Conservation (phyloP, 1,284 basidiomycete species). For the Lentinus polychrous region DNA sequence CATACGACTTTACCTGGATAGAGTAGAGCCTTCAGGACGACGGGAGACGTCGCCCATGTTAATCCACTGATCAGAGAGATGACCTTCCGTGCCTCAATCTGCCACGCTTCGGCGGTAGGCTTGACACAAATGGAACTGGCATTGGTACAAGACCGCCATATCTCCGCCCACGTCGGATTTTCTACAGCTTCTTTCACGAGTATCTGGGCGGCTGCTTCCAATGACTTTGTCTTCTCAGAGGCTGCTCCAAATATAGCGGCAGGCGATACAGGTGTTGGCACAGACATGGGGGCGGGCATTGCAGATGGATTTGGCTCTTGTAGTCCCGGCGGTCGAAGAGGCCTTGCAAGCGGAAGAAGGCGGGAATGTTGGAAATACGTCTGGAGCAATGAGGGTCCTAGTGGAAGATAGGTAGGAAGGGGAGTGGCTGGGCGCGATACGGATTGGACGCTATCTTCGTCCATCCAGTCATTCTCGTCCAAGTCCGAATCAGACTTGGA, state of each 20-base stretch:
- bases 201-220: constrained; percentile 57
- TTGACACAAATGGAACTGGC: constrained; percentile 18
- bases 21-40: constrained; percentile 31
- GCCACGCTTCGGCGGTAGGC: background rate
- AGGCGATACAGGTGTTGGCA: constrained; percentile 73
- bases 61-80: constrained; percentile 25
- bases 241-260: constrained; percentile 55
- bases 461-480: constrained; percentile 34
- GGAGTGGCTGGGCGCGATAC: constrained; percentile 59
- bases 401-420: constrained; percentile 58
- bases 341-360: constrained; percentile 50
- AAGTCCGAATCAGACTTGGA: constrained; percentile 36
- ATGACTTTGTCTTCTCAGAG: constrained; percentile 52
- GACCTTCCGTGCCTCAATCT: constrained; percentile 38
- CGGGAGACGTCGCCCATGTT: constrained; percentile 23
- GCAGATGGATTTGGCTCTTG: constrained; percentile 35
- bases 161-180: constrained; percentile 57
- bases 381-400: constrained; percentile 56
- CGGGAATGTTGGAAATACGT: constrained; percentile 57
- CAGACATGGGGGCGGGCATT: constrained; percentile 42
- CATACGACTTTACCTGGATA: constrained; percentile 26
- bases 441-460: constrained; percentile 26
- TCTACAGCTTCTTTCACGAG: constrained; percentile 62
- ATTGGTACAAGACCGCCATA: constrained; percentile 47
- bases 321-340: constrained; percentile 43